Evolutionary conservation across 2,329 filamentous ascomycete species (phyloP).

Genomic region (Colletotrichum cordylinicola): DNA sequence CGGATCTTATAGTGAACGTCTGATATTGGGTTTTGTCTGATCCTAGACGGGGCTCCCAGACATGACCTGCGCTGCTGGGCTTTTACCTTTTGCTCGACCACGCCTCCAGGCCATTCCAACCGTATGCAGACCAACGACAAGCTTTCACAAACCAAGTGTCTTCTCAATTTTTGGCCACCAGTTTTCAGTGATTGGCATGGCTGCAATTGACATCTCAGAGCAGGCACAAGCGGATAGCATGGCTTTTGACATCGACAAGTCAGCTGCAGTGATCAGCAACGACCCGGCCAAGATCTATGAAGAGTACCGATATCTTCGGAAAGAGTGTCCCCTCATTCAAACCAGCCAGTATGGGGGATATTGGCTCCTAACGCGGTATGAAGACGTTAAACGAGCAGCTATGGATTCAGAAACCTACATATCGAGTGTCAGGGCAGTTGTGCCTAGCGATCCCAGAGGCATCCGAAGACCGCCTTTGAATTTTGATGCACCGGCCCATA

Average conservation of each 20-base stretch:
- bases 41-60: not conserved
- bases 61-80: not conserved
- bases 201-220: too few relatives aligned
- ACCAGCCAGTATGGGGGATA: conserved; percentile 26
- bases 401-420: conserved; percentile 23
- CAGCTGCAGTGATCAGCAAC: conserved; percentile 23
- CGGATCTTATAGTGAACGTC: not conserved
- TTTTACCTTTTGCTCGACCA: not conserved
- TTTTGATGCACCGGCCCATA: conserved; percentile 26
- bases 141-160: not conserved
- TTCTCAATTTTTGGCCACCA: not conserved
- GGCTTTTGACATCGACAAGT: conserved; percentile 20
- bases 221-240: not conserved
- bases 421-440: conserved; percentile 22
- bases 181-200: not conserved
- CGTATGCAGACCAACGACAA: not conserved
- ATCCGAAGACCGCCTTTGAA: conserved; percentile 26
- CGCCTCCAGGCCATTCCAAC: not conserved
- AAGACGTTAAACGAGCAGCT: conserved; percentile 25
- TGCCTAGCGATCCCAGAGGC: conserved; percentile 21
- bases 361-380: conserved; percentile 27
- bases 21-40: not conserved
- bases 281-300: conserved; percentile 22
- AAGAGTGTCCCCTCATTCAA: conserved; percentile 22
- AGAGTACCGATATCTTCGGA: conserved; percentile 24